A percentile compares a stretch with the other conserved stretches of the same genome.
These are phyloP conservation scores for Maudiozyma saulgeensis DNA, from an alignment of 805 yeast genomes.

Conservation along the genomic window DNA sequence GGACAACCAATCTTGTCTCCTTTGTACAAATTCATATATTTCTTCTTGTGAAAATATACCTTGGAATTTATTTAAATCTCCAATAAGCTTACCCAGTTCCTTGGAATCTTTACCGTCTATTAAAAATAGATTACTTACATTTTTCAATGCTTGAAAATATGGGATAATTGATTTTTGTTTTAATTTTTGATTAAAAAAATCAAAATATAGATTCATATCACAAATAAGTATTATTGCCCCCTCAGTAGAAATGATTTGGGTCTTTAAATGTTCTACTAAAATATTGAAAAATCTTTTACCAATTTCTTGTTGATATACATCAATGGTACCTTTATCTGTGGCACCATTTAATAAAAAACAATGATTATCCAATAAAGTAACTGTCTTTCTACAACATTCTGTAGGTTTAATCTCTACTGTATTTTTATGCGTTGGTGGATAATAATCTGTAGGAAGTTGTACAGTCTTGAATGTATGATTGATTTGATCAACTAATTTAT, in stretches of 20 bases:
- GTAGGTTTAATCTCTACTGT: slow-evolving; percentile 39
- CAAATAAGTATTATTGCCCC: slow-evolving; percentile 80
- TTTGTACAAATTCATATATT: slow-evolving; percentile 81
- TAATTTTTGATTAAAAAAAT: slow-evolving; percentile 51
- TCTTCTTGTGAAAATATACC: slow-evolving; percentile 91
- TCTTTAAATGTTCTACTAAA: slow-evolving; percentile 67
- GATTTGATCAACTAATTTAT: slow-evolving; percentile 74
- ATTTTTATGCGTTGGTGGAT: slow-evolving; percentile 31
- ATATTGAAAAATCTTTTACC: slow-evolving; percentile 76
- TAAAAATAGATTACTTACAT: slow-evolving; percentile 74
- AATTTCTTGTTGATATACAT: slow-evolving; percentile 88
- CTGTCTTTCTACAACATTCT: slow-evolving; percentile 53
- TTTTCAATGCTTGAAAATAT: slow-evolving; percentile 68
- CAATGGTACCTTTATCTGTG: slow-evolving; percentile 80
- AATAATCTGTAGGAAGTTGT: slow-evolving; percentile 54
- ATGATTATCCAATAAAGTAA: slow-evolving; percentile 58
- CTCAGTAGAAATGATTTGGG: slow-evolving; percentile 58
- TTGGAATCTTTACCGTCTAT: slow-evolving; percentile 60
- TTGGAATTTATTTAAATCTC: slow-evolving; percentile 76
- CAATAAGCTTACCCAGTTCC: slow-evolving; percentile 72
- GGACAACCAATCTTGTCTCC: slow-evolving; percentile 77
- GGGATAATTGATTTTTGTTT: slow-evolving; percentile 63
- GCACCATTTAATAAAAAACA: slow-evolving; percentile 66
- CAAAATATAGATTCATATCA: slow-evolving; percentile 72
- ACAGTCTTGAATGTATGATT: slow-evolving; percentile 47